These are phyloP conservation scores for Solanum sitiens DNA, from an alignment of 257 asterid species.

Conservation along the genomic window DNA sequence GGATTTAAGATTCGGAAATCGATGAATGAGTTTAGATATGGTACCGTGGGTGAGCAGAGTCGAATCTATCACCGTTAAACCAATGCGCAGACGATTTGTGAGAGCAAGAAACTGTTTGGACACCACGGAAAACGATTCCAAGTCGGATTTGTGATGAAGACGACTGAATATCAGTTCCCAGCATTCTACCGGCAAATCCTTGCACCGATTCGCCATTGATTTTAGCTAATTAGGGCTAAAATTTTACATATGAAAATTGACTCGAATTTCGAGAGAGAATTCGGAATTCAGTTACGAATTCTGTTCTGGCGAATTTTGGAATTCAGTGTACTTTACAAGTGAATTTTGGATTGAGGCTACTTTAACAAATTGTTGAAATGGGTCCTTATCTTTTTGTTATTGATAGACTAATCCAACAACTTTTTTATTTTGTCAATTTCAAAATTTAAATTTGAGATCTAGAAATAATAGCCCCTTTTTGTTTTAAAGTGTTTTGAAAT, in stretches of 20 bases:
- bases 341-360: no score
- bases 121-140: constrained; percentile 10
- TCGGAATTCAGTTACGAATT: neutral
- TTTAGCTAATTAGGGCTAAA: neutral
- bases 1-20: constrained; percentile 4
- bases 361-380: neutral
- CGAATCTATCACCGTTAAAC: neutral
- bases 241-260: neutral
- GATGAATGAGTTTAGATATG: neutral
- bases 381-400: neutral
- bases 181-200: constrained; percentile 8
- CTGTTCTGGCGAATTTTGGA: neutral
- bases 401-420: neutral
- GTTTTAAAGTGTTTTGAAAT: neutral
- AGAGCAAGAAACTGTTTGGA: constrained; percentile 6
- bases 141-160: neutral
- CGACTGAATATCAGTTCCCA: constrained; percentile 8
- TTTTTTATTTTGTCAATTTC: neutral
- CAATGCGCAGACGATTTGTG: neutral
- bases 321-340: neutral
- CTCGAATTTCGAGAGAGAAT: neutral
- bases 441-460: neutral
- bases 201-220: neutral
- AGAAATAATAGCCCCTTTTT: neutral
- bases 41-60: neutral